These are phyloP conservation scores for Sanguinoderma infundibulare DNA, from an alignment of 1,284 basidiomycete species.

Conservation along the genomic window DNA sequence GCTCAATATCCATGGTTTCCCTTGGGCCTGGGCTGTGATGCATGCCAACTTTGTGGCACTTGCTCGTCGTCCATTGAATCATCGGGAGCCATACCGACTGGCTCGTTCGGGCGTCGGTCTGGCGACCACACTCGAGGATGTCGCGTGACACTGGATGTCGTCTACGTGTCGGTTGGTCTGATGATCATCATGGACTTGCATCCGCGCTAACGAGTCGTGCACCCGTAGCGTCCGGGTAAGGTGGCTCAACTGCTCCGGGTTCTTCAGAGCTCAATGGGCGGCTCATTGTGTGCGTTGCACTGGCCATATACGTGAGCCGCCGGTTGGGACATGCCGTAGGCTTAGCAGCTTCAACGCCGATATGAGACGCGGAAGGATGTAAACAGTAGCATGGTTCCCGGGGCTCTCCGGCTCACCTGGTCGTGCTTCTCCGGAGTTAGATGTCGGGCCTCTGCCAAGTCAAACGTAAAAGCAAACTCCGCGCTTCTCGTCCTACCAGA, in stretches of 20 bases:
- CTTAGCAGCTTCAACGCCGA: background rate
- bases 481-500: slow-evolving; percentile 5
- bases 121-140: background rate
- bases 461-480: slow-evolving; percentile 14
- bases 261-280: background rate
- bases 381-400: background rate
- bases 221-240: background rate
- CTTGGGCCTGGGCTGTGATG: background rate
- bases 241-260: too few relatives aligned
- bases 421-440: slow-evolving; percentile 13
- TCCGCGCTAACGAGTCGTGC: background rate
- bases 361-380: background rate
- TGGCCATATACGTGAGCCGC: background rate
- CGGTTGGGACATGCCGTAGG: background rate
- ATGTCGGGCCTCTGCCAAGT: slow-evolving; percentile 5
- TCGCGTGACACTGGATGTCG: background rate
- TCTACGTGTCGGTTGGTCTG: background rate
- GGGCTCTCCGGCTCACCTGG: background rate
- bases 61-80: background rate
- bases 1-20: background rate
- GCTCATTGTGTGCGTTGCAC: background rate
- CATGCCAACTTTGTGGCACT: background rate
- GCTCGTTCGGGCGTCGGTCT: background rate
- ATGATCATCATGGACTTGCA: background rate
- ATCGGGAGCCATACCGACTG: slow-evolving; percentile 1